Evolutionary conservation across 2,329 filamentous ascomycete species (phyloP).

Genomic region (Ceratocystis eucalypticola): DNA sequence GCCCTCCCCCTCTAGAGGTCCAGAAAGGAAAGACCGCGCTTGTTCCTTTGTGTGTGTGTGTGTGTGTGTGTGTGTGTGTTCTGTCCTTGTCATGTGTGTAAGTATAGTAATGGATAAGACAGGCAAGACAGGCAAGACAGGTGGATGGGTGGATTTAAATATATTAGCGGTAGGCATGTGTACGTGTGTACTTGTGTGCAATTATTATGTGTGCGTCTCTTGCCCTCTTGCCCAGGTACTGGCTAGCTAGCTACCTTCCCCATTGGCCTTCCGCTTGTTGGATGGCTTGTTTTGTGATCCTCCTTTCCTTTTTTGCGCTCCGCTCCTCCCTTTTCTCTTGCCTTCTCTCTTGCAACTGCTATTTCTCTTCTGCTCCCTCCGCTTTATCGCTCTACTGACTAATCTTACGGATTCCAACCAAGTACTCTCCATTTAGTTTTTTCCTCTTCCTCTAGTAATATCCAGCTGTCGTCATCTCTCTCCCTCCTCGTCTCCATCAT

Average conservation of each 20-base stretch:
- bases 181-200: neutral
- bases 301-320: neutral
- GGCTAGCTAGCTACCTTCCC: neutral
- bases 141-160: neutral
- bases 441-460: neutral
- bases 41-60: too few species aligned
- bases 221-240: neutral
- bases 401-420: too few species aligned
- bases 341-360: neutral
- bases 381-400: neutral
- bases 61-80: too few species aligned
- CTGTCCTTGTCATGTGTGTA: too few species aligned
- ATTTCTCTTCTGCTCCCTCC: neutral
- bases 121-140: neutral
- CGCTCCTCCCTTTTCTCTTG: neutral
- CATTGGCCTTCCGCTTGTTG: conserved; percentile 2
- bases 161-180: neutral
- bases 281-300: conserved; percentile 1
- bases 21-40: too few species aligned
- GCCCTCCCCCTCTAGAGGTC: too few species aligned
- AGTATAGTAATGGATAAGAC: neutral
- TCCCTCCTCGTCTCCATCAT: neutral
- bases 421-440: neutral
- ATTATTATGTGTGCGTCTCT: neutral
- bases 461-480: neutral